phyloP scores from a whole-genome alignment of 2,329 filamentous ascomycete genomes.

The Fusarium hostae region DNA sequence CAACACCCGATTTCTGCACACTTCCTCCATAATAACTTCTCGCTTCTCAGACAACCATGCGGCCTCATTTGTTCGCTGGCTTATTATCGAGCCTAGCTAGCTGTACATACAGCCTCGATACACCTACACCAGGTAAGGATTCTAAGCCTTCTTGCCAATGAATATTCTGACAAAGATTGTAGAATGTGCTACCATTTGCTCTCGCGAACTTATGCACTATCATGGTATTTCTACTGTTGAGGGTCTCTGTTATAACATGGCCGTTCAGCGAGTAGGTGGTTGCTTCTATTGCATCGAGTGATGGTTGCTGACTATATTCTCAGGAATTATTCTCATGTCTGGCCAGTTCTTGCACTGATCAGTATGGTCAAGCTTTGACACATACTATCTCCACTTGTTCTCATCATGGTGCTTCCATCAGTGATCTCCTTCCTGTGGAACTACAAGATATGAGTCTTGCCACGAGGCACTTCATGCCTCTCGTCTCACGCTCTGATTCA shows the following conservation, averaged over 20 bases:
- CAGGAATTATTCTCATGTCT: constrained; percentile 50
- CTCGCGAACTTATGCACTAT: constrained; percentile 16
- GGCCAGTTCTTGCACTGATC: constrained; percentile 42
- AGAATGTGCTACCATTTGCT: constrained; percentile 38
- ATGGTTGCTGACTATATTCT: constrained; percentile 21
- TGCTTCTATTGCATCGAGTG: neutral
- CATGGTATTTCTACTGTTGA: constrained; percentile 12
- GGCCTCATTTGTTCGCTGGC: constrained; percentile 8
- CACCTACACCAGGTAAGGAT: constrained; percentile 23
- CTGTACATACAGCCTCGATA: neutral
- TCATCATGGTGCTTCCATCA: constrained; percentile 42
- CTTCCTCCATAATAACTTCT: constrained; percentile 30
- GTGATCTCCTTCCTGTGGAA: constrained; percentile 47
- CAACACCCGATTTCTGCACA: constrained; percentile 18
- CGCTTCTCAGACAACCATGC: constrained; percentile 38
- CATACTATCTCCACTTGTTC: constrained; percentile 45
- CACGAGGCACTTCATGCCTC: constrained; percentile 14
- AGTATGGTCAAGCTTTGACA: constrained; percentile 48
- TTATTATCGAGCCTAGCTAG: constrained; percentile 25
- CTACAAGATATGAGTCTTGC: constrained; percentile 31
- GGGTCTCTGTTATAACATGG: constrained; percentile 33
- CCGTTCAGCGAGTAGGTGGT: constrained; percentile 40
- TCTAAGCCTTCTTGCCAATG: neutral
- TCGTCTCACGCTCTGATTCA: constrained; percentile 5
- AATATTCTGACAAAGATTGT: neutral